A percentile compares a stretch with the other conserved stretches of the same genome.
Evolutionary conservation across 306 rosid species (phyloP).

Genomic region (Prunus mongolica): DNA sequence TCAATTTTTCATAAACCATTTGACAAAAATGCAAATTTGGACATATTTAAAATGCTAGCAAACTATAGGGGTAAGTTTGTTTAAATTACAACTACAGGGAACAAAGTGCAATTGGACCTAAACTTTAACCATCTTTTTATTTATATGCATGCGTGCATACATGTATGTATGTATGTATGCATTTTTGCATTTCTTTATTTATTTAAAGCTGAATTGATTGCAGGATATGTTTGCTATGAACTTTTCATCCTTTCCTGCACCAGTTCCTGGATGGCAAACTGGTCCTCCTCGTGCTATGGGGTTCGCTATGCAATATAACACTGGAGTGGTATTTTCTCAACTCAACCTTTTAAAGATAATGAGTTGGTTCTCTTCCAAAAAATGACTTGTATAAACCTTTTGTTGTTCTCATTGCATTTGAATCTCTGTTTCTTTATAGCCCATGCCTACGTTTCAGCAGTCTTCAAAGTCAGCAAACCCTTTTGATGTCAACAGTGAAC

Average conservation of each 20-base stretch:
- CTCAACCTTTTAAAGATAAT: conserved; percentile 15
- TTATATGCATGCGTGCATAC: background rate
- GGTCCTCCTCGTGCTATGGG: conserved; percentile 71
- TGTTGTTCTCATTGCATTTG: conserved; percentile 19
- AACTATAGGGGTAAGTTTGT: background rate
- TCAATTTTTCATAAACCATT: background rate
- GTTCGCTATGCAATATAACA: conserved; percentile 53
- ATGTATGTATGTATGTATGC: conserved; percentile 16
- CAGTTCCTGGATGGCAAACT: conserved; percentile 74
- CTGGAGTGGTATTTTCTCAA: conserved; percentile 48
- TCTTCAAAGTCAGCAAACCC: conserved; percentile 68
- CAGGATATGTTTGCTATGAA: conserved; percentile 70
- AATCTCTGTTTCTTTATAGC: conserved; percentile 48
- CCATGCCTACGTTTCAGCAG: conserved; percentile 50
- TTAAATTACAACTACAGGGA: background rate
- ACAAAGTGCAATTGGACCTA: background rate
- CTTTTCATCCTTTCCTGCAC: conserved; percentile 53
- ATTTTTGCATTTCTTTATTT: background rate
- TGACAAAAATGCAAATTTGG: background rate
- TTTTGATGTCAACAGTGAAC: conserved; percentile 58
- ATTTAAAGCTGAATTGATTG: conserved; percentile 28
- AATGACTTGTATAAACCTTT: conserved; percentile 20
- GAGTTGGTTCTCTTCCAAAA: conserved; percentile 12
- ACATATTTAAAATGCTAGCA: background rate
- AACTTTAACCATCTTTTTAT: background rate